Base-by-base conservation (phyloP, 805 yeast species). In the Candida namnaoensis region DNA sequence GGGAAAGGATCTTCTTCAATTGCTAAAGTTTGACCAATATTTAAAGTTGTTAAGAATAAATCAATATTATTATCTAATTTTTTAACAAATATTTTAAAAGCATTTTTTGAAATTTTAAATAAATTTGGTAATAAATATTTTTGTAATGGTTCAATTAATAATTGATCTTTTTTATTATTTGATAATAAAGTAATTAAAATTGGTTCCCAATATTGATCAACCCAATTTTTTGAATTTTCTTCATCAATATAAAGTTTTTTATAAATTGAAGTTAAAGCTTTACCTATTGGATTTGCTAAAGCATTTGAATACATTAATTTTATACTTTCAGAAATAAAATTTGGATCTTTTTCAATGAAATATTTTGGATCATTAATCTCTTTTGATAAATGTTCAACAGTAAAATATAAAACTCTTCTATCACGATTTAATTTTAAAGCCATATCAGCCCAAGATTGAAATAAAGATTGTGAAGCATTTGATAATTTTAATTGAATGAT, bases 271-370 rank as follows among this genome's bases (percentile, higher is more conserved):
- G 65, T 65, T 1, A 82, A 43, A 14, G 80, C 68, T 51, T 77
- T 82, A n/a, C 84, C 80, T 15, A 78, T 68, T 3, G 82, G 72
- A 45, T 78, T 83, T 0, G 93, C 81, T 42, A 87, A 56, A 0
- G 87, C 73, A 48, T 74, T 78, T 1, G 79, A 68, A 47, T 65
- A 61, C 63, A 83, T 78, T 14, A 68, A 58, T 3, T 61, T 50
- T 12, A 83, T 53, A n/a, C 83, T 69, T 9, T 61, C 61, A 3
- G 48, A 49, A 4, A 78, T 58, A 44, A 83, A 77, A 1, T 48
- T 36, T 1, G 83, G 78, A 32, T 68, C 68, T 5, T 57, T 41
- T 1, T 54, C 47, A 2, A 80, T 40, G 9, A 87, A 60, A 30
- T 52, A 50, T 0, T 58, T 50, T 7, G 72, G 60, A 14, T 73